Evolutionary conservation across 768 basidiomycete genomes (phyloP).

Genomic region (Leccinum broughii): DNA sequence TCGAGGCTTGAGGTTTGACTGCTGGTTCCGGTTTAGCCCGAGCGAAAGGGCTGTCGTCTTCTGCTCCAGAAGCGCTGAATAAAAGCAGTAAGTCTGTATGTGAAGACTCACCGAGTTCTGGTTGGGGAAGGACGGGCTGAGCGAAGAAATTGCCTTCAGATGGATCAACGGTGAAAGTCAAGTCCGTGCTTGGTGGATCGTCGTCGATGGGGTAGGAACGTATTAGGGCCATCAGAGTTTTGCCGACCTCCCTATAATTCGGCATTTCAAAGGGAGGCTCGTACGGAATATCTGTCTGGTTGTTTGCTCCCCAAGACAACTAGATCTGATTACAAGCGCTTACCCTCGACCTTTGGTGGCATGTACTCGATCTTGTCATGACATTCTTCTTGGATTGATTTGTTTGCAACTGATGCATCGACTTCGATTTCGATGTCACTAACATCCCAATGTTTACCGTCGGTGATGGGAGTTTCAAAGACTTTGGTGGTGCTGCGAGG

Average conservation of each 20-base stretch:
- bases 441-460: constrained; percentile 75
- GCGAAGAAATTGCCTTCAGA: constrained; percentile 27
- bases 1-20: constrained; percentile 12
- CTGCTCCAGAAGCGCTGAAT: constrained; percentile 12
- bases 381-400: constrained; percentile 33
- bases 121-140: constrained; percentile 16
- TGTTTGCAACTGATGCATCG: constrained; percentile 21
- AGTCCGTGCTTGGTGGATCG: constrained; percentile 15
- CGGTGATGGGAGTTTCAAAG: constrained; percentile 68
- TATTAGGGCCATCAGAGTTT: constrained; percentile 36
- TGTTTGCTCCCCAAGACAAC: constrained; percentile 4
- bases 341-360: constrained; percentile 53
- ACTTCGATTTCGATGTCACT: constrained; percentile 52
- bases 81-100: not conserved
- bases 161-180: constrained; percentile 22
- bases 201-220: constrained; percentile 39
- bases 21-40: constrained; percentile 9
- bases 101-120: constrained; percentile 25
- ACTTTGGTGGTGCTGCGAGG: constrained; percentile 49
- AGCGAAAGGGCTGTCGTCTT: constrained; percentile 33
- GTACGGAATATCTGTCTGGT: constrained; percentile 39
- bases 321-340: constrained; percentile 17
- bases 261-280: constrained; percentile 52
- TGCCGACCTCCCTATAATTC: constrained; percentile 45
- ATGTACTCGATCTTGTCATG: constrained; percentile 55